phyloP scores from a whole-genome alignment of 352 stramenopile genomes.

The Globisporangium paddicum region DNA sequence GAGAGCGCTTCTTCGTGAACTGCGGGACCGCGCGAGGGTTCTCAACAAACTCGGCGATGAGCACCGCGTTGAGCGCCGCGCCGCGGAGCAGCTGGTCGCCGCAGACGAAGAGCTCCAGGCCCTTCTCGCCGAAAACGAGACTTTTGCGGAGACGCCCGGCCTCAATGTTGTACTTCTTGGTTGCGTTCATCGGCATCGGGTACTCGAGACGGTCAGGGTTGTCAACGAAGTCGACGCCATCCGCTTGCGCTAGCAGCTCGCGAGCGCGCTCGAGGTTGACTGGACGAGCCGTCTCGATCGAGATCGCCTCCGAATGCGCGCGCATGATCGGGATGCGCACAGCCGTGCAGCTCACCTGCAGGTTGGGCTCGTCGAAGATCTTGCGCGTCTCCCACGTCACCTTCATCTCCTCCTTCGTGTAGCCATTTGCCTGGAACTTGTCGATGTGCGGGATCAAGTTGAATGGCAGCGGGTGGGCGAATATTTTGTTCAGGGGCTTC shows the following conservation, averaged over 20 bases:
- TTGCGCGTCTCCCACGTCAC: constrained; percentile 98
- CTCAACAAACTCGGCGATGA: constrained; percentile 93
- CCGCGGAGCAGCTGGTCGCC: constrained; percentile 96
- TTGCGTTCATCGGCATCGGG: constrained; percentile 97
- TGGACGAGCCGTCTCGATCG: constrained; percentile 91
- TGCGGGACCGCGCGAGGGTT: constrained; percentile 50
- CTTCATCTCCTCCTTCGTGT: constrained; percentile 99
- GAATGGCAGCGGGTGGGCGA: constrained; percentile 97
- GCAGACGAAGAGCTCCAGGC: constrained; percentile 97
- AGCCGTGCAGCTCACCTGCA: constrained; percentile 91
- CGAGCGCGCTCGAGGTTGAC: constrained; percentile 84
- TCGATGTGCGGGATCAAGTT: constrained; percentile 99
- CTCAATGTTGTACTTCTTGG: constrained; percentile 98
- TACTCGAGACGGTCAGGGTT: constrained; percentile 82
- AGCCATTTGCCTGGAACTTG: constrained; percentile 98
- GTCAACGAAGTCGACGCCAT: constrained; percentile 95
- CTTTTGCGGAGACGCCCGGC: constrained; percentile 93
- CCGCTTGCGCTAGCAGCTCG: constrained; percentile 75
- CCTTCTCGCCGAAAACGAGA: constrained; percentile 94
- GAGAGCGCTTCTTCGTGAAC: constrained; percentile 57
- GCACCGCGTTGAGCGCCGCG: constrained; percentile 96
- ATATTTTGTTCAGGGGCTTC: constrained; percentile 87
- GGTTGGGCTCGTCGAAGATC: constrained; percentile 91
- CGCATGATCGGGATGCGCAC: constrained; percentile 96
- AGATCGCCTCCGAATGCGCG: constrained; percentile 96